phyloP scores from a whole-genome alignment of 2,329 filamentous ascomycete genomes.

The Penicillium hordei region DNA sequence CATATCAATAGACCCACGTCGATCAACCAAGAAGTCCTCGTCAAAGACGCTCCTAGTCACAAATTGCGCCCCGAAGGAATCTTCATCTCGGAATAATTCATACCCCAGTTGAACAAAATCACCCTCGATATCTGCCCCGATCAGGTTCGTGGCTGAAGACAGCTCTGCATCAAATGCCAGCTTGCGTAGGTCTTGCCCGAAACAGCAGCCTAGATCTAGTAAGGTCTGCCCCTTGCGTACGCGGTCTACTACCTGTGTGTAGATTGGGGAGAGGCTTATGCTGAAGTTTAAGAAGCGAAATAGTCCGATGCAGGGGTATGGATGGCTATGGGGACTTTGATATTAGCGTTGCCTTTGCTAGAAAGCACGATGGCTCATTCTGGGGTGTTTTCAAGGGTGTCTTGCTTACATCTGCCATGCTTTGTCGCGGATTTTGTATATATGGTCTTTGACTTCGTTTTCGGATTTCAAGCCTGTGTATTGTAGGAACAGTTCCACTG shows the following conservation, averaged over 20 bases:
- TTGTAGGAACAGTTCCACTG: not conserved
- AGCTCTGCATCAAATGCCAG: not conserved
- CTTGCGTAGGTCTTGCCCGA: not conserved
- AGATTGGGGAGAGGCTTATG: not conserved
- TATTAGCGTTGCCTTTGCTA: not conserved
- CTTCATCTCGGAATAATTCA: not conserved
- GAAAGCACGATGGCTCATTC: not conserved
- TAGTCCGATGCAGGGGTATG: not conserved
- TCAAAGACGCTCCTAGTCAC: not conserved
- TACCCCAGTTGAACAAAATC: not conserved
- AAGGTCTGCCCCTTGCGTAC: not conserved
- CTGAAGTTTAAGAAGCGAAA: not conserved
- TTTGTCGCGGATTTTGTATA: not conserved
- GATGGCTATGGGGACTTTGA: not conserved
- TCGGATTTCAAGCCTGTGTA: not conserved
- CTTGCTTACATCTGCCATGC: not conserved
- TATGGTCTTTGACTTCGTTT: not conserved
- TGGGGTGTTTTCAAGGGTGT: not conserved
- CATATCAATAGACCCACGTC: not conserved
- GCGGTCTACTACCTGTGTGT: not conserved
- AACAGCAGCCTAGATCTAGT: not conserved
- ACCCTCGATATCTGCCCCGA: not conserved
- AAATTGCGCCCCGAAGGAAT: not conserved
- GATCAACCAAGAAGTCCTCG: not conserved
- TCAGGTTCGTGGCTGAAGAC: not conserved